Conservation (phyloP, 2,329 filamentous ascomycete genomes). For the Geoglossum cookeanum region DNA sequence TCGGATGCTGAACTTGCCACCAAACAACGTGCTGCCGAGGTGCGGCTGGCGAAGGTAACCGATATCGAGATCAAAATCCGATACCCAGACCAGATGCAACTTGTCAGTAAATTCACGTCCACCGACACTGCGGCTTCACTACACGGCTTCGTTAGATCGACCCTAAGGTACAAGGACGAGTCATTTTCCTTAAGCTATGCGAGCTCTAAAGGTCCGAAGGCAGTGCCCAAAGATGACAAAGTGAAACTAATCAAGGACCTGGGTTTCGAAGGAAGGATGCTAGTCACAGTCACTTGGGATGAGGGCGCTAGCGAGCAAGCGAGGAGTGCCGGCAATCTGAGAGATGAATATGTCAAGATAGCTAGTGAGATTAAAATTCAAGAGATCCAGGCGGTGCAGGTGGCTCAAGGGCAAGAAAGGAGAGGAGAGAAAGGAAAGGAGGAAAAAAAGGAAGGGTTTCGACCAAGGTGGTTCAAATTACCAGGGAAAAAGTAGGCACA, state of each 20-base stretch:
- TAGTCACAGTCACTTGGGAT: conserved; percentile 62
- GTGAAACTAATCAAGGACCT: conserved; percentile 52
- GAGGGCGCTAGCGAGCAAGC: conserved; percentile 37
- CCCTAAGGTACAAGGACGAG: conserved; percentile 45
- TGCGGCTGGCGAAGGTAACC: conserved; percentile 44
- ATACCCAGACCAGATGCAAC: conserved; percentile 69
- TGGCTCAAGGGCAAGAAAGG: conserved; percentile 12
- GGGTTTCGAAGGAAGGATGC: conserved; percentile 47
- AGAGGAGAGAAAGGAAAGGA: conserved; percentile 11
- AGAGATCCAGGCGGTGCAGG: conserved; percentile 24
- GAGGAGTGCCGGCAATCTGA: conserved; percentile 22
- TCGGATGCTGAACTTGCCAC: conserved; percentile 69
- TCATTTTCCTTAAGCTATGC: conserved; percentile 55
- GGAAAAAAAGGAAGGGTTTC: conserved; percentile 13
- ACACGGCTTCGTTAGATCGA: conserved; percentile 52
- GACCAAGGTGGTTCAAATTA: conserved; percentile 56
- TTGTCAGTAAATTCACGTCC: conserved; percentile 51
- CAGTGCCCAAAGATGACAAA: conserved; percentile 23
- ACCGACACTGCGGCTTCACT: conserved; percentile 50
- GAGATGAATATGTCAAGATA: conserved; percentile 31
- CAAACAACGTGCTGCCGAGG: conserved; percentile 44
- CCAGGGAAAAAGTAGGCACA: conserved; percentile 50
- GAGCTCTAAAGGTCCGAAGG: conserved; percentile 29
- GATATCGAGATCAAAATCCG: conserved; percentile 61
- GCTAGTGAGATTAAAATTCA: conserved; percentile 50